phyloP scores from a whole-genome alignment of 1,284 basidiomycete species.

The Lignosus rhinocerotis region DNA sequence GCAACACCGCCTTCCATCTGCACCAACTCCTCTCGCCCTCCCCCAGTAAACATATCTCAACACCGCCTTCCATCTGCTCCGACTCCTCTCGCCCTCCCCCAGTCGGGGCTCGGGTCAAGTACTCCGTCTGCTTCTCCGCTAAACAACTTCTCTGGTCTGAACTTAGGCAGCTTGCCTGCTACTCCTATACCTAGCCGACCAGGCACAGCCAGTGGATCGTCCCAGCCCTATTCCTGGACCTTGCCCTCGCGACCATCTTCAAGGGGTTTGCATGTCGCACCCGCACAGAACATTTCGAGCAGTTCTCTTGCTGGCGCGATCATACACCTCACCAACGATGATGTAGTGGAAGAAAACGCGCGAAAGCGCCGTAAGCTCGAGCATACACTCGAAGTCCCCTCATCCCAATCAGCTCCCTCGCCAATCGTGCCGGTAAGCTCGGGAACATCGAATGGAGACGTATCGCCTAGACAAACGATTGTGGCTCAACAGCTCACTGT shows the following conservation, averaged over 20 bases:
- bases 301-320: constrained; percentile 19
- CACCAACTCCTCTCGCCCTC: constrained; percentile 1
- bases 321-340: constrained; percentile 21
- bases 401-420: neutral
- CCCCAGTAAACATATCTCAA: constrained; percentile 1
- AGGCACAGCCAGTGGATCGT: constrained; percentile 1
- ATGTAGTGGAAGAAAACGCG: neutral
- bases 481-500: neutral
- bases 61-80: constrained; percentile 16
- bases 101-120: constrained; percentile 2
- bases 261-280: constrained; percentile 1
- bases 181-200: constrained; percentile 11
- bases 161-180: constrained; percentile 7
- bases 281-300: neutral
- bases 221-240: neutral
- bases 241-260: neutral
- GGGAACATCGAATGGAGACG: neutral
- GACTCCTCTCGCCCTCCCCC: neutral
- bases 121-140: constrained; percentile 11
- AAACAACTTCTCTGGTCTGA: constrained; percentile 12
- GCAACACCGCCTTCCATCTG: constrained; percentile 12
- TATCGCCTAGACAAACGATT: neutral
- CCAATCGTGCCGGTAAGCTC: neutral
- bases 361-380: constrained; percentile 21
- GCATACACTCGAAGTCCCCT: neutral